Evolutionary conservation across 805 yeast genomes (phyloP).

Genomic region (Barnettozyma wickerhamii): DNA sequence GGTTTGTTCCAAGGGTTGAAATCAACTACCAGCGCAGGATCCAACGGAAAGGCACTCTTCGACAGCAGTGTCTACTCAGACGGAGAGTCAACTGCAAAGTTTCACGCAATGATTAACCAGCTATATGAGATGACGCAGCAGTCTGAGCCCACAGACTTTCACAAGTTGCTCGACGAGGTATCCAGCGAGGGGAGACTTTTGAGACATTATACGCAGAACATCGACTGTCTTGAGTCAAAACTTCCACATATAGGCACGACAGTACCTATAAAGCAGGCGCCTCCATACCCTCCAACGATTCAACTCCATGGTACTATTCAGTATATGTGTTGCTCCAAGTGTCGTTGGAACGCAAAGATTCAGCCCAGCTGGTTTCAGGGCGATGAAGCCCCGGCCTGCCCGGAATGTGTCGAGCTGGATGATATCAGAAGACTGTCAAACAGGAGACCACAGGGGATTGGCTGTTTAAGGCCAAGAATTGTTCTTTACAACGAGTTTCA

Average conservation of each 20-base stretch:
- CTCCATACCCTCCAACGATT: constrained; percentile 52
- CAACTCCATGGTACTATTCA: constrained; percentile 85
- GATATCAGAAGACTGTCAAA: constrained; percentile 54
- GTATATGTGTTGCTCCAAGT: constrained; percentile 71
- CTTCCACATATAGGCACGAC: constrained; percentile 45
- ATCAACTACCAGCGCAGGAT: constrained; percentile 32
- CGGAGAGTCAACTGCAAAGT: constrained; percentile 52
- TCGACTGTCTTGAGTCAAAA: constrained; percentile 72
- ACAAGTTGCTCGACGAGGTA: constrained; percentile 53
- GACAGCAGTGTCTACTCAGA: constrained; percentile 75
- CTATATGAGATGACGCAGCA: constrained; percentile 49
- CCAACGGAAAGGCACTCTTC: constrained; percentile 64
- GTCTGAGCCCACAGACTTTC: constrained; percentile 74
- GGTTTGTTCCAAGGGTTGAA: constrained; percentile 65
- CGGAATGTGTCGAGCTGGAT: constrained; percentile 59
- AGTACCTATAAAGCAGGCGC: constrained; percentile 41
- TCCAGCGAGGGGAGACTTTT: constrained; percentile 60
- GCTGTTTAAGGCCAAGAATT: constrained; percentile 59
- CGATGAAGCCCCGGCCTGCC: constrained; percentile 51
- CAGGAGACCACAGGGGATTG: constrained; percentile 58
- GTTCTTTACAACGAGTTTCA: constrained; percentile 72
- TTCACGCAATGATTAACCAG: constrained; percentile 70
- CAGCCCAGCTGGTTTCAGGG: constrained; percentile 46
- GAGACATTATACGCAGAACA: constrained; percentile 83
- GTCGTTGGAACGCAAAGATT: constrained; percentile 53